phyloP scores from a whole-genome alignment of 2,329 filamentous ascomycete genomes.

The Alternaria viburni region DNA sequence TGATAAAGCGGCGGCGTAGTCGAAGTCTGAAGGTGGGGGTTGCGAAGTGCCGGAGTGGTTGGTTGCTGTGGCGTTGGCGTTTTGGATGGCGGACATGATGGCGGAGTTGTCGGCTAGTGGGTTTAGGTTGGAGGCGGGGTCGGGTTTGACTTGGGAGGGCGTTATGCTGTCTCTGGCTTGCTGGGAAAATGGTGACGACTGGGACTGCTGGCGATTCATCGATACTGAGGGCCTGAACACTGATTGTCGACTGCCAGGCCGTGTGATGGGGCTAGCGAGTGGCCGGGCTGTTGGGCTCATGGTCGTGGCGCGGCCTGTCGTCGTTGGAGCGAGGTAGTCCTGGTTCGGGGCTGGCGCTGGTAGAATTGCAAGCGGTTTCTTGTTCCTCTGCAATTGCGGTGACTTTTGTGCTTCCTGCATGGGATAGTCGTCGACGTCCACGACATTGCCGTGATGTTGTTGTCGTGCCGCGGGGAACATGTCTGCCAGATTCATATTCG shows the following conservation, averaged over 20 bases:
- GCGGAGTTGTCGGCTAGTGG: conserved; percentile 52
- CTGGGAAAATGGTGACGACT: conserved; percentile 13
- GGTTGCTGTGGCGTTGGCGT: conserved; percentile 50
- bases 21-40: conserved; percentile 47
- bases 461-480: conserved; percentile 75
- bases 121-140: conserved; percentile 47
- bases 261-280: conserved; percentile 31
- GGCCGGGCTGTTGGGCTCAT: conserved; percentile 39
- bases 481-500: conserved; percentile 78
- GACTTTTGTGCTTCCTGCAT: conserved; percentile 44
- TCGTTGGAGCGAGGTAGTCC: conserved; percentile 28
- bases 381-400: conserved; percentile 46
- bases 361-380: conserved; percentile 46
- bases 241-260: conserved; percentile 26
- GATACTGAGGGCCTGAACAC: conserved; percentile 31
- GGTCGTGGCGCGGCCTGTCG: conserved; percentile 38
- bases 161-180: conserved; percentile 16
- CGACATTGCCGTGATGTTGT: conserved; percentile 63
- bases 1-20: conserved; percentile 55
- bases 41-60: conserved; percentile 22
- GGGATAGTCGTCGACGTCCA: conserved; percentile 65
- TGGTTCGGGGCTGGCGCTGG: conserved; percentile 37
- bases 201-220: conserved; percentile 21
- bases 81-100: conserved; percentile 59
- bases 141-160: conserved; percentile 47